Evolutionary conservation across 2,329 filamentous ascomycete species (phyloP).

Genomic region (Diplodia scrobiculata): DNA sequence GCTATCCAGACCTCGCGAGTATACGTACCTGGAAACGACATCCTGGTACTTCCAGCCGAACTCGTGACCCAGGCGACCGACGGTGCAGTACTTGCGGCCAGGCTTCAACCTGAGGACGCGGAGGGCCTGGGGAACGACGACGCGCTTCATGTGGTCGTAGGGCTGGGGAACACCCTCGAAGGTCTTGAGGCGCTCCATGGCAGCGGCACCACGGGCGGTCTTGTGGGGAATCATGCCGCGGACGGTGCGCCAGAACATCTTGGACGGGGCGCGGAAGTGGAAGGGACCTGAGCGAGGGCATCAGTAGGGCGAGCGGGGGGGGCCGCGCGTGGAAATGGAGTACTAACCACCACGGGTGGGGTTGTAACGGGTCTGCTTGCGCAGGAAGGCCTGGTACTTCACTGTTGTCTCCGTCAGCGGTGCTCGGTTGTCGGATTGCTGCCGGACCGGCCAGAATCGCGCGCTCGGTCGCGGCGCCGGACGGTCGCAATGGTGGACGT

Average conservation of each 20-base stretch:
- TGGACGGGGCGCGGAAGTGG: slow-evolving; percentile 98
- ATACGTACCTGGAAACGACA: slow-evolving; percentile 89
- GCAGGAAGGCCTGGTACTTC: slow-evolving; percentile 99
- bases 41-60: slow-evolving; percentile 99
- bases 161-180: slow-evolving; percentile 99
- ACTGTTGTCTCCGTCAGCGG: slow-evolving; percentile 62
- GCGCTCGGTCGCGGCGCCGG: neutral
- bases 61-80: slow-evolving; percentile 96
- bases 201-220: slow-evolving; percentile 94
- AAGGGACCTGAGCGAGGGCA: slow-evolving; percentile 72
- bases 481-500: slow-evolving; percentile 57
- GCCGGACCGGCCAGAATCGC: slow-evolving; percentile 10
- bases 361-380: slow-evolving; percentile 99
- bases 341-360: slow-evolving; percentile 91
- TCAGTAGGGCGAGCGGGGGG: slow-evolving; percentile 33
- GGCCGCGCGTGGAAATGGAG: slow-evolving; percentile 30
- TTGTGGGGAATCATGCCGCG: slow-evolving; percentile 99
- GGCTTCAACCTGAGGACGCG: slow-evolving; percentile 96
- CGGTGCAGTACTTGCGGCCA: slow-evolving; percentile 99
- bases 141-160: slow-evolving; percentile 99
- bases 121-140: slow-evolving; percentile 98
- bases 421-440: slow-evolving; percentile 50
- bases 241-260: slow-evolving; percentile 99
- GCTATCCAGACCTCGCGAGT: neutral
- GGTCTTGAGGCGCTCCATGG: slow-evolving; percentile 98